Evolutionary conservation across 768 basidiomycete species (phyloP).

Genomic region (Termitomyces sp.): DNA sequence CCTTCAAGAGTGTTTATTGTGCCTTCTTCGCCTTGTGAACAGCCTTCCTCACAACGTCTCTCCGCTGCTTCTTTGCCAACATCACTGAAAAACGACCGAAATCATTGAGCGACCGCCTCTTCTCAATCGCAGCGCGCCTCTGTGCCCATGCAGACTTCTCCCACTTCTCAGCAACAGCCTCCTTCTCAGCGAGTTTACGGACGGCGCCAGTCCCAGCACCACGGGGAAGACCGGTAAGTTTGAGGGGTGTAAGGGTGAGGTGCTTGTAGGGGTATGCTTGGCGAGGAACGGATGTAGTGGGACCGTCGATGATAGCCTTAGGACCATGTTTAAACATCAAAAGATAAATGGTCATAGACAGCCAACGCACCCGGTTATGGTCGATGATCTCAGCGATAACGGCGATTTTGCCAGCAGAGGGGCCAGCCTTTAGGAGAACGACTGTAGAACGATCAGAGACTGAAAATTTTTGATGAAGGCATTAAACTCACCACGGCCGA

Average conservation of each 20-base stretch:
- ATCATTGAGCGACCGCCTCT: slow-evolving; percentile 76
- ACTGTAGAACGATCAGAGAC: slow-evolving; percentile 37
- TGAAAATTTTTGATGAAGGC: background rate
- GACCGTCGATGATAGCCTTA: slow-evolving; percentile 95
- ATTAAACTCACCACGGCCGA: slow-evolving; percentile 73
- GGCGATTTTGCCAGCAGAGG: slow-evolving; percentile 82
- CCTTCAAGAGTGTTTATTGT: slow-evolving; percentile 17
- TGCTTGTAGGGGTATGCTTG: slow-evolving; percentile 91
- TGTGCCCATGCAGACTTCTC: slow-evolving; percentile 83
- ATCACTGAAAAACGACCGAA: slow-evolving; percentile 89
- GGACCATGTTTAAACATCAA: background rate
- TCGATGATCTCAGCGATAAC: slow-evolving; percentile 97
- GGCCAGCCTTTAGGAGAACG: slow-evolving; percentile 90
- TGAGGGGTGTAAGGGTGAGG: slow-evolving; percentile 84
- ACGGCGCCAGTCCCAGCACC: slow-evolving; percentile 77
- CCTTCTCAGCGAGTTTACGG: slow-evolving; percentile 85
- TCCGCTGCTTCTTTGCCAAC: slow-evolving; percentile 83
- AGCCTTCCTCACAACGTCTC: slow-evolving; percentile 71
- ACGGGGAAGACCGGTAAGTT: slow-evolving; percentile 80
- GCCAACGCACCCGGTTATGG: slow-evolving; percentile 84
- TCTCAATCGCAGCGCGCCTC: slow-evolving; percentile 70
- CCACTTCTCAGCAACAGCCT: slow-evolving; percentile 84
- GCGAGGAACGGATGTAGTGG: slow-evolving; percentile 85
- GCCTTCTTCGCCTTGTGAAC: slow-evolving; percentile 53
- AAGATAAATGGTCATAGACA: background rate